A percentile compares a stretch with the other conserved stretches of the same genome.
These are phyloP conservation scores for Talaromyces adpressus DNA, from an alignment of 495 filamentous ascomycete species.

Conservation along the genomic window DNA sequence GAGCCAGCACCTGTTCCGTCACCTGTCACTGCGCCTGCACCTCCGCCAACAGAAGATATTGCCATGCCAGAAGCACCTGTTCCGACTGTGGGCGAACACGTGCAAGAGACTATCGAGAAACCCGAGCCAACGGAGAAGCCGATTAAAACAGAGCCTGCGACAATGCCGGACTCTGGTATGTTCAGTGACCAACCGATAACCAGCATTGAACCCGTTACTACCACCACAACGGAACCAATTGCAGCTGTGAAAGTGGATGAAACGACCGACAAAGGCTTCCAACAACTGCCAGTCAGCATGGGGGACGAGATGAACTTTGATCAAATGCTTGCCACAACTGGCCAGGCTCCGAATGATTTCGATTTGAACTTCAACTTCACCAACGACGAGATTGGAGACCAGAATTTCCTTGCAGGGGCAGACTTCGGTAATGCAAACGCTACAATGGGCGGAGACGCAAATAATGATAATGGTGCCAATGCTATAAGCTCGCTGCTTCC, in stretches of 20 bases:
- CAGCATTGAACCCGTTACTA: neutral
- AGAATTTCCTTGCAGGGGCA: conserved; percentile 34
- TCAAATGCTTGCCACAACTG: conserved; percentile 26
- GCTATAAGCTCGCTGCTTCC: conserved; percentile 20
- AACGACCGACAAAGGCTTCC: conserved; percentile 10
- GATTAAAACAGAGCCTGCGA: conserved; percentile 1
- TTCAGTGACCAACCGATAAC: neutral
- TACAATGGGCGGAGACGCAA: conserved; percentile 14
- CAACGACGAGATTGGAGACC: conserved; percentile 36
- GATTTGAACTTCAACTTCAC: conserved; percentile 42
- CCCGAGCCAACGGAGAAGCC: neutral
- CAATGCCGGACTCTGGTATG: neutral
- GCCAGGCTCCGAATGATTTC: conserved; percentile 28
- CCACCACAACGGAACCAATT: neutral
- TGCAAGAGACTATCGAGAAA: conserved; percentile 10
- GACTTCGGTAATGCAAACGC: conserved; percentile 22
- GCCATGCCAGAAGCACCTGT: conserved; percentile 22
- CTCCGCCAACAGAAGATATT: conserved; percentile 19
- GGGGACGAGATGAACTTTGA: conserved; percentile 34
- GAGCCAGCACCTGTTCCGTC: neutral
- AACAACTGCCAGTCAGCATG: conserved; percentile 14
- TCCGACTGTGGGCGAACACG: conserved; percentile 13
- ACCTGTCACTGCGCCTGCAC: neutral
- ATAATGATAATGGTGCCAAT: conserved; percentile 15
- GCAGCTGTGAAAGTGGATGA: conserved; percentile 12